Evolutionary conservation across 2,329 filamentous ascomycete species (phyloP), one percentile per base, ranked within the genome.

Genomic region (Cyanodermella asteris): DNA sequence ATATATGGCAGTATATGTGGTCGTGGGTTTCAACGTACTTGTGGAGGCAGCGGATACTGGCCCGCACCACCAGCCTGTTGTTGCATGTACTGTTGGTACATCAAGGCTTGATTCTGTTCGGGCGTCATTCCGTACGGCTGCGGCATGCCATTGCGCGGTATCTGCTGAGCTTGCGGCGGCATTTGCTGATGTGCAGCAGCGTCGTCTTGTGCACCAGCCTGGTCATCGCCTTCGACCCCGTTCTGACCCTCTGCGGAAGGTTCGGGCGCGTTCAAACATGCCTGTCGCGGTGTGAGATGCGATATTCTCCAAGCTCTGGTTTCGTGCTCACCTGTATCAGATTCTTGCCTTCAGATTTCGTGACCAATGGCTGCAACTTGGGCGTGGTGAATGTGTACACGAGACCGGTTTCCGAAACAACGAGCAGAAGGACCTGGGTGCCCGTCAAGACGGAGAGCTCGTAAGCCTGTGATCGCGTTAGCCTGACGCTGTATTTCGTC

Each of bases 361-460:
- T 97, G 39, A 94, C 87, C 27, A 97, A 69, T 34, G 87, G 87
- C 56, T 94, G 87, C 28, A 97, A 70, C 61, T 97, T 97, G 12
- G 87, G 87, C 10, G 87, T 97, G 33, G 84, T 94, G 51, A 94
- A 94, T 31, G 84, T 94, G 55, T 94, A 94, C 42, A 94, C 84
- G 17, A 94, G 69, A 37, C 84, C 84, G 13, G 84, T 94, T 59
- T 94, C 84, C 22, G 84, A 94, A 35, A 94, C 84, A 41, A 94
- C 84, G 27, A 97, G 71, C 19, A 97, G 67, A 16, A 97, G 64
- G 24, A 97, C 87, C 61, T 97, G 87, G 30, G 87, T 97, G 43
- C 87, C 87, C 19, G 87, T 97, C 42, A 97, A 69, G 43, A 97
- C 87, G 5, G 87, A 94, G 31, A 94, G 58, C 49, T 97, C 87